Base-by-base conservation (phyloP, 768 basidiomycete species). In the Suillus alpinus region DNA sequence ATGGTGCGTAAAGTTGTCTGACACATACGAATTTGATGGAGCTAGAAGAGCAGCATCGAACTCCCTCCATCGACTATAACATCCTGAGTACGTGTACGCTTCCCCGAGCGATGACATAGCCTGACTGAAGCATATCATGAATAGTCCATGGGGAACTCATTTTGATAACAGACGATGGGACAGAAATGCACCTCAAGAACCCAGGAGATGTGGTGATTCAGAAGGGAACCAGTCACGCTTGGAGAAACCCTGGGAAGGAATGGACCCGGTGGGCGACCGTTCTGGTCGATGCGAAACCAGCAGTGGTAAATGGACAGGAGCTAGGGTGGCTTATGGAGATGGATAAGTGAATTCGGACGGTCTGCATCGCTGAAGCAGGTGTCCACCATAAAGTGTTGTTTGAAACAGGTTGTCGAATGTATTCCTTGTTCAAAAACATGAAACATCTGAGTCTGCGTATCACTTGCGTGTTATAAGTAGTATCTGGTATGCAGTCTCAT, bases 31-130 rank as follows among this genome's bases (percentile, higher is more conserved):
- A 39, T 6, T 31, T 58, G 29, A 58, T 58, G 7, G n/a, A 23
- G n/a, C 23, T 43, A 26, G 29, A 31, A 29, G 49, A 37, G 32
- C 13, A 60, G 59, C 59, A 74, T 51, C 65, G 85, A 32, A 86
- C 85, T 9, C 77, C 77, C 36, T 85, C 86, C 16, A 66, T 87
- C 59, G 86, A 88, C 66, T 83, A 84, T 66, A 86, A 88, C 63
- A 81, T 86, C 29, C 73, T 86, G 14, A 73, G 85, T 84, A 61
- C 62, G 80, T 64, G 5, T n/a, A 29, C 53, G 0, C 10, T n/a
- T 55, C 50, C 13, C 23, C 44, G 16, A n/a, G 44, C 23, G 14
- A 29, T 16, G 12, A 16, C 43, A 10, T n/a, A 37, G 3, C 51
- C n/a, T 29, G 31, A 49, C 46, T 62, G 41, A 13, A 20, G 56